phyloP scores from a whole-genome alignment of 2,329 filamentous ascomycete species.

The Sodiomyces alkalinus region DNA sequence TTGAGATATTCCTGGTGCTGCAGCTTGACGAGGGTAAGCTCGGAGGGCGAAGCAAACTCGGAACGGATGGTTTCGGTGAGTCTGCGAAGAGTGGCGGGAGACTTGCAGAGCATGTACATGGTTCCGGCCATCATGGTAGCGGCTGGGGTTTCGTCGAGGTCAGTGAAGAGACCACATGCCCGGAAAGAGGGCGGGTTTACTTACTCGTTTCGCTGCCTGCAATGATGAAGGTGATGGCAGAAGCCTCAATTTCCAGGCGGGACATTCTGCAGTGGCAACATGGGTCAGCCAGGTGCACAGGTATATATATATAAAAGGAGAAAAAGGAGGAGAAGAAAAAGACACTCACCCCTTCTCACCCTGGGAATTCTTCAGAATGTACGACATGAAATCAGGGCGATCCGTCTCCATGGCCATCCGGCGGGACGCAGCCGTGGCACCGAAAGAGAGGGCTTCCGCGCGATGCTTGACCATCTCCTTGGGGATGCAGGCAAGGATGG shows the following conservation, averaged over 20 bases:
- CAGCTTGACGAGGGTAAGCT: slow-evolving; percentile 7
- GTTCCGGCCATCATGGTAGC: not conserved
- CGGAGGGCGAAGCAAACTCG: not conserved
- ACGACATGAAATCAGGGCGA: not conserved
- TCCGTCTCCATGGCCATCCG: too few species aligned
- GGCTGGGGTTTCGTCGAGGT: slow-evolving; percentile 7
- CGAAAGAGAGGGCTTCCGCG: too few species aligned
- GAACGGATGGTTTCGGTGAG: not conserved
- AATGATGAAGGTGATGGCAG: not conserved
- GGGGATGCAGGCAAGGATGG: slow-evolving; percentile 8
- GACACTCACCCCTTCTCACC: too few species aligned
- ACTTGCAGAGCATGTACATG: not conserved
- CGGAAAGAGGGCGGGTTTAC: not conserved
- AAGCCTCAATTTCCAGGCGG: slow-evolving; percentile 1
- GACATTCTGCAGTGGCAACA: too few species aligned
- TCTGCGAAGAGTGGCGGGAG: too few species aligned
- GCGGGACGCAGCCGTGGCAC: too few species aligned
- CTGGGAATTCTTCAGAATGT: not conserved
- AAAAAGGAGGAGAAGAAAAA: too few species aligned
- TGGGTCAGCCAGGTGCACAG: too few species aligned
- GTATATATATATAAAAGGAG: too few species aligned
- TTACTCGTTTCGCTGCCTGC: slow-evolving; percentile 1
- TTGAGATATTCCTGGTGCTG: slow-evolving; percentile 11
- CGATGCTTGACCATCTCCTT: slow-evolving; percentile 8
- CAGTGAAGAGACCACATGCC: not conserved